Evolutionary conservation across 1,139 yeast genomes (phyloP).

Genomic region (Petasospora rhodanensis): DNA sequence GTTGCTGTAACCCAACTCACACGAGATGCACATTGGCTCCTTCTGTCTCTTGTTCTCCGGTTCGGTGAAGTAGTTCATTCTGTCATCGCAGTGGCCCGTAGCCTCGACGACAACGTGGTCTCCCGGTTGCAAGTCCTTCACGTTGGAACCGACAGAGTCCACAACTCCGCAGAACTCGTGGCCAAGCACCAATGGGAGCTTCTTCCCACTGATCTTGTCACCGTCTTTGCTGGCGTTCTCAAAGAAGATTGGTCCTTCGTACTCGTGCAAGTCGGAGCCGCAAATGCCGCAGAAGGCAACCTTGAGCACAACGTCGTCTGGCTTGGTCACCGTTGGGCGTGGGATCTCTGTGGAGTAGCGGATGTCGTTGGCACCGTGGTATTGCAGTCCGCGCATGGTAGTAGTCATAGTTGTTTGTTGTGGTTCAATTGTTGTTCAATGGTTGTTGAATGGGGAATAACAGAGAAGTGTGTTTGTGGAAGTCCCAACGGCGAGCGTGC

Average conservation of each 20-base stretch:
- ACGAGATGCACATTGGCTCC: constrained; percentile 37
- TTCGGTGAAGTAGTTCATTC: constrained; percentile 27
- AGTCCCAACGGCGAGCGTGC: too few species aligned
- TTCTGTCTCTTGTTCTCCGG: constrained; percentile 21
- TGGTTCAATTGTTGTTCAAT: too few species aligned
- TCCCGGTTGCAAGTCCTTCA: constrained; percentile 31
- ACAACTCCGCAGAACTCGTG: constrained; percentile 53
- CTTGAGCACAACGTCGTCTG: constrained; percentile 46
- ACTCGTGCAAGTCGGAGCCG: constrained; percentile 56
- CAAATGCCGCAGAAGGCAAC: constrained; percentile 51
- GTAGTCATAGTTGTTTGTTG: too few species aligned
- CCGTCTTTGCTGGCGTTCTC: constrained; percentile 30
- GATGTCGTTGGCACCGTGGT: constrained; percentile 45
- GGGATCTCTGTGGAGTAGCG: constrained; percentile 38
- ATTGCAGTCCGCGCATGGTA: constrained; percentile 52
- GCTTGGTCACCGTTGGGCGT: constrained; percentile 39
- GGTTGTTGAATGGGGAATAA: too few species aligned
- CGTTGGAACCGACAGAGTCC: constrained; percentile 33
- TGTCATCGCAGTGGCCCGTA: constrained; percentile 47
- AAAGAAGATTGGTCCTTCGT: constrained; percentile 47
- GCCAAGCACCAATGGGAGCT: constrained; percentile 47
- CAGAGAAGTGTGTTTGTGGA: too few species aligned
- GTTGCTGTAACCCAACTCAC: constrained; percentile 41
- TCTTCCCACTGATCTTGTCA: constrained; percentile 31
- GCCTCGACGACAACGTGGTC: constrained; percentile 49